These are phyloP conservation scores for Kodamaea neixiangensis DNA, from an alignment of 805 yeast species.

Conservation along the genomic window DNA sequence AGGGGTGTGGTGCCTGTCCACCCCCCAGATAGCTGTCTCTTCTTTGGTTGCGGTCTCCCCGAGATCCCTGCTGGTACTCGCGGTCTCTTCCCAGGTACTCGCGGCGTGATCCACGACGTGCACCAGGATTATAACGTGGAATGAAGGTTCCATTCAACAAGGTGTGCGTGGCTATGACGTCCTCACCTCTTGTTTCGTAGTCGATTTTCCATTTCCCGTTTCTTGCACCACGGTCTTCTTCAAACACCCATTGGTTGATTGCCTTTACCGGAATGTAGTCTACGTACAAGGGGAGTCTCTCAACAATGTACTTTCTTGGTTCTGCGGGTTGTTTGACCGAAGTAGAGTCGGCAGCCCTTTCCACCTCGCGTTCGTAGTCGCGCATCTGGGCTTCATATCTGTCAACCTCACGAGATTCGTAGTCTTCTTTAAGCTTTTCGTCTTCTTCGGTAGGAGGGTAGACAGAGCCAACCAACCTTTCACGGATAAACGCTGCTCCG, in stretches of 20 bases:
- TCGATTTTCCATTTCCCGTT: conserved; percentile 49
- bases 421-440: conserved; percentile 17
- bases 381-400: conserved; percentile 17
- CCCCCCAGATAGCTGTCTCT: conserved; percentile 7
- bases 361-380: conserved; percentile 17
- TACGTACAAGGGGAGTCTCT: conserved; percentile 33
- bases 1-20: conserved; percentile 7
- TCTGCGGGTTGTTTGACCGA: conserved; percentile 16
- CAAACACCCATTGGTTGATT: conserved; percentile 47
- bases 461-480: conserved; percentile 32
- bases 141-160: conserved; percentile 23
- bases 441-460: conserved; percentile 36
- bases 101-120: conserved; percentile 13
- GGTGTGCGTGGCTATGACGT: conserved; percentile 34
- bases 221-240: conserved; percentile 45
- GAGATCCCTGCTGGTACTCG: conserved; percentile 6
- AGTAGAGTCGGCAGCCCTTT: conserved; percentile 2
- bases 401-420: conserved; percentile 21
- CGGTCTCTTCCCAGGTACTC: conserved; percentile 13
- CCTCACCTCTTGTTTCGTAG: conserved; percentile 35
- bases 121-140: conserved; percentile 15
- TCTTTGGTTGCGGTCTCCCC: conserved; percentile 8
- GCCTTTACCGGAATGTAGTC: conserved; percentile 50
- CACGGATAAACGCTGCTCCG: conserved; percentile 40
- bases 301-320: conserved; percentile 19